Percentiles rank a stretch among this genome's conserved stretches.
Evolutionary conservation across 2,329 filamentous ascomycete genomes (phyloP).

Genomic region (Neonectria coccinea): DNA sequence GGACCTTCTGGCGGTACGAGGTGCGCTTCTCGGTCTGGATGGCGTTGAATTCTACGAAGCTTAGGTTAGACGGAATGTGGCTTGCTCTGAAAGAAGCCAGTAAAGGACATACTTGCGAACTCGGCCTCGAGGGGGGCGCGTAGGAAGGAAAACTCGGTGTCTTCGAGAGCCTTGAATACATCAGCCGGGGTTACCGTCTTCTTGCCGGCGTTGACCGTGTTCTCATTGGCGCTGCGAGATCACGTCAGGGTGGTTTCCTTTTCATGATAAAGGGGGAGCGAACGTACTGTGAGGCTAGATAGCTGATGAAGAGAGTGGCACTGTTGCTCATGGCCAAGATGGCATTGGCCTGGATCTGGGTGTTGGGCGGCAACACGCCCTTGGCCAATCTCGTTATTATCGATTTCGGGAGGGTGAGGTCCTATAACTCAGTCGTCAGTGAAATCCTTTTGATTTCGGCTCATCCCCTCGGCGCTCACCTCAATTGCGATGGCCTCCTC

Average conservation of each 20-base stretch:
- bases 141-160: constrained; percentile 81
- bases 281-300: constrained; percentile 79
- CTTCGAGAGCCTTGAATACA: constrained; percentile 81
- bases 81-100: constrained; percentile 6
- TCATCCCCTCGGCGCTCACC: constrained; percentile 51
- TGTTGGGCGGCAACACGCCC: constrained; percentile 82
- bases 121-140: constrained; percentile 77
- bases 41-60: constrained; percentile 73
- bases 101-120: constrained; percentile 71
- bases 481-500: constrained; percentile 64
- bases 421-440: constrained; percentile 56
- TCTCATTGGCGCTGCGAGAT: constrained; percentile 74
- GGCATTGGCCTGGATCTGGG: constrained; percentile 85
- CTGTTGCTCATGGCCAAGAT: constrained; percentile 83
- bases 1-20: constrained; percentile 76
- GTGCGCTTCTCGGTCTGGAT: constrained; percentile 81
- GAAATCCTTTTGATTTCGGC: neutral
- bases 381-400: constrained; percentile 85
- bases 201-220: constrained; percentile 73
- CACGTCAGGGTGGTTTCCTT: constrained; percentile 17
- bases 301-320: constrained; percentile 86
- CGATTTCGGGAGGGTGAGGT: constrained; percentile 81
- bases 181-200: constrained; percentile 83
- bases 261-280: neutral
- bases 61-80: neutral